Base-by-base conservation (phyloP, 2,329 filamentous ascomycete genomes). In the Teratosphaeria zuluensis region DNA sequence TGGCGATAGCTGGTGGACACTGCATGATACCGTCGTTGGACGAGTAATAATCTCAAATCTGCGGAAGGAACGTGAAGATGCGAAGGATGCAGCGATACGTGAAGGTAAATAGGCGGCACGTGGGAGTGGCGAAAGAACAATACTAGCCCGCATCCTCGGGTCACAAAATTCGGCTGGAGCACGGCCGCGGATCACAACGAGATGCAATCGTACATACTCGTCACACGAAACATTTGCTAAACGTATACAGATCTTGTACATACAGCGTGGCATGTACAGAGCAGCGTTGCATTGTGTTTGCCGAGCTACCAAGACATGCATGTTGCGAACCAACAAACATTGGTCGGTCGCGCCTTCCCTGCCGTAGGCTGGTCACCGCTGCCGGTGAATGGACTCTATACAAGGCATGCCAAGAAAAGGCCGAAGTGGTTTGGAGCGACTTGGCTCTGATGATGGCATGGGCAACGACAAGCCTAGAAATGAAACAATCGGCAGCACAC, bases 121-220 rank as follows among this genome's bases (percentile, higher is more conserved):
- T 42, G 35, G 53, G 54, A 52, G 58, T 35, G 19, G 46, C 21
- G 24, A 58, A 63, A 66, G 68, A 70, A 70, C 67, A 70, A 70
- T 69, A 68, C 63, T 67, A 68, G 59, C 54, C 62, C 61, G 30
- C 61, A 63, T 65, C 64, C 64, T 64, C 69, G 58, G 66, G 53
- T 55, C 48, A 57, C 24, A n/a, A 5, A 12, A 30, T 19, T 33
- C 24, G 24, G 28, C 9, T 31, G 16, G 31, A 32, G 46, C 53
- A 9, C 59, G 53, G 19, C 55, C 59, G 24, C 31, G 57, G 24
- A 28, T 28, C 4, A 56, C 58, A 56, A 42, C n/a, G 24, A 48
- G 46, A 38, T 33, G 7, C 3, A 53, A 16, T 11, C 12, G 31
- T 53, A 53, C 51, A n/a, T 53, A 31, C 24, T 11, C 51, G 31